Conservation (phyloP, 2,329 filamentous ascomycete genomes). For the Hypoxylon sp. region DNA sequence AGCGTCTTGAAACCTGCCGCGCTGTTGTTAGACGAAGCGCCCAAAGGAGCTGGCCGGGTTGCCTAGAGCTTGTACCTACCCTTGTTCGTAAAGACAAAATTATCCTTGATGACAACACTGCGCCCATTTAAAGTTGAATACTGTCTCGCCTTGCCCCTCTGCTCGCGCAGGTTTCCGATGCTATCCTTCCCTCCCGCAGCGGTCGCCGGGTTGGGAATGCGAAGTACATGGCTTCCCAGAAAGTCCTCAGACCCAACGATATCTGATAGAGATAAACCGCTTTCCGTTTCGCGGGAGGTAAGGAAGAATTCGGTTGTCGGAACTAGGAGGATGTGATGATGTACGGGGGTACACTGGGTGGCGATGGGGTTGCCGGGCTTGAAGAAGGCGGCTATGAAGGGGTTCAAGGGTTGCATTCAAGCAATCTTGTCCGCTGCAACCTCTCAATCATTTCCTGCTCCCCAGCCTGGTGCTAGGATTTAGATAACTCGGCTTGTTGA, state of each 20-base stretch:
- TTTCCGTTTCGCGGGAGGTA: constrained; percentile 88
- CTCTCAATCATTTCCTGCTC: constrained; percentile 43
- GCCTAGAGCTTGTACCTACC: constrained; percentile 66
- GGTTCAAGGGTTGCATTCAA: constrained; percentile 98
- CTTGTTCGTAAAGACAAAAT: constrained; percentile 95
- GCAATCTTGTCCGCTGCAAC: constrained; percentile 61
- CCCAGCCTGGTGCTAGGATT: constrained; percentile 44
- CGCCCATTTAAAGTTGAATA: constrained; percentile 93
- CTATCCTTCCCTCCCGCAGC: constrained; percentile 69
- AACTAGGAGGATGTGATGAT: constrained; percentile 94
- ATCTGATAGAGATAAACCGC: constrained; percentile 81
- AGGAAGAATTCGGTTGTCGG: constrained; percentile 93
- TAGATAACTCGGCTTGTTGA: constrained; percentile 16
- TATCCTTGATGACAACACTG: constrained; percentile 94
- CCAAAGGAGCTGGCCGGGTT: constrained; percentile 16
- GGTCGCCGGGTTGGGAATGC: constrained; percentile 74
- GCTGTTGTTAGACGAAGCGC: constrained; percentile 47
- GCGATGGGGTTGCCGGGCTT: constrained; percentile 84
- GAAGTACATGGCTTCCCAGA: constrained; percentile 94
- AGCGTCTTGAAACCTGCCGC: constrained; percentile 86
- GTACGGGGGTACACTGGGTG: constrained; percentile 89
- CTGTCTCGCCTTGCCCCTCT: constrained; percentile 92
- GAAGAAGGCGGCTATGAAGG: constrained; percentile 98
- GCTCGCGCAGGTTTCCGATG: constrained; percentile 81
- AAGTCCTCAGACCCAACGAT: constrained; percentile 93